Base-by-base conservation (phyloP, 768 basidiomycete species). In the Lactarius psammicola region DNA sequence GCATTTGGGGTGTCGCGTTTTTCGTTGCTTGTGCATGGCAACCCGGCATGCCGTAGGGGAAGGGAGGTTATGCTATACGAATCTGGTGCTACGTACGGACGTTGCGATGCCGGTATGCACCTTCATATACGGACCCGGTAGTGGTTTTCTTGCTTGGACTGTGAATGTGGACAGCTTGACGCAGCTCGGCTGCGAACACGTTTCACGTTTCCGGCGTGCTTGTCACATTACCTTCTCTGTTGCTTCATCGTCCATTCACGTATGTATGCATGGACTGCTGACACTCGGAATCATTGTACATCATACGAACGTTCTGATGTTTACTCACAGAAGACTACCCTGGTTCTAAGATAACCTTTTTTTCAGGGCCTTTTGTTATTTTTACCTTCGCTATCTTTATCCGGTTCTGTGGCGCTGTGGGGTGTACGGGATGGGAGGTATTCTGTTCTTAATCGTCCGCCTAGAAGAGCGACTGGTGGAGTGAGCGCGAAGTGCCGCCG, bases 151-250 rank as follows among this genome's bases (percentile, higher is more conserved):
- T n/a, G n/a, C 23, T 30, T 28, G 13, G 13, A 61, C 44, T 57
- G 31, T 30, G 18, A 31, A 49, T 17, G 20, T 11, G 49, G 60
- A 56, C 55, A 56, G 31, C 26, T 33, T 30, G 54, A 56, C 26
- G 33, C 65, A 36, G 61, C 57, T 67, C 66, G 66, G 66, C 4
- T 49, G 61, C 66, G 61, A 67, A 54, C 51, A 59, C 61, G 61
- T 63, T 63, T 66, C 36, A 66, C 56, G 31, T 62, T 67, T 62
- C 42, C 28, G 66, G 18, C 33, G 31, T 18, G 11, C 38, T 63
- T 62, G 51, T 63, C 20, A 18, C 44, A 57, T 23, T 33, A 28
- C 18, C 53, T 62, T 54, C 40, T 61, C 23, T 66, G 33, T 49
- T 56, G 6, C 44, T 56, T 28, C 38, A 30, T n/a, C n/a, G n/a